These are phyloP conservation scores for Aspergillus sp. DNA, from an alignment of 2,329 filamentous ascomycete genomes.

Conservation along the genomic window DNA sequence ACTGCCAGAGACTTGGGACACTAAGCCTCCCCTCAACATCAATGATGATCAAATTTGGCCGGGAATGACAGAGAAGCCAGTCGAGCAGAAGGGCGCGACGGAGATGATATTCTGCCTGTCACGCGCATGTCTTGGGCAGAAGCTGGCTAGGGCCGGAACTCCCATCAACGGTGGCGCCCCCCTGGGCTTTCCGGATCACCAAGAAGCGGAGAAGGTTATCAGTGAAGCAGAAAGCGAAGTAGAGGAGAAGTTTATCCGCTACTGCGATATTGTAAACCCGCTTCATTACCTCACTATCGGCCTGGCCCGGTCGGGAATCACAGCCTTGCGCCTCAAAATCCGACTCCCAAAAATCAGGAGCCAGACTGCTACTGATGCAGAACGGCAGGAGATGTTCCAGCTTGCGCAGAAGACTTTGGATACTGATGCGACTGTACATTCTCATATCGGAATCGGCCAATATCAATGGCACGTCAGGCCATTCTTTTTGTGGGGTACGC, in stretches of 20 bases:
- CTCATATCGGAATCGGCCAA: constrained; percentile 34
- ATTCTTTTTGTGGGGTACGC: constrained; percentile 52
- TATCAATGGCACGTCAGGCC: constrained; percentile 46
- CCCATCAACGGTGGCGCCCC: neutral
- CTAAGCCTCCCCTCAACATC: constrained; percentile 42
- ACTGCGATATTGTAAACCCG: constrained; percentile 36
- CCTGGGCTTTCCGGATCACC: constrained; percentile 10
- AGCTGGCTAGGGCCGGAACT: too few species aligned
- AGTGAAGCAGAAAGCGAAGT: constrained; percentile 32
- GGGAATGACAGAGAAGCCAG: constrained; percentile 41
- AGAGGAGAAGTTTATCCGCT: constrained; percentile 33
- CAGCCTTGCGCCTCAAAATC: constrained; percentile 44
- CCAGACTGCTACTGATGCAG: neutral
- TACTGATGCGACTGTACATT: constrained; percentile 36
- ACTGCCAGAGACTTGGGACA: constrained; percentile 21
- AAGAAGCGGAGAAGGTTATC: constrained; percentile 21
- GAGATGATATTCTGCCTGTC: constrained; percentile 44
- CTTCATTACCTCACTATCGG: constrained; percentile 46
- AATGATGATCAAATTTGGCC: constrained; percentile 39
- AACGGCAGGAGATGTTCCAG: neutral
- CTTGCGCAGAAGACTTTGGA: constrained; percentile 8
- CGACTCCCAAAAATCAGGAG: constrained; percentile 35
- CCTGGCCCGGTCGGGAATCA: constrained; percentile 43
- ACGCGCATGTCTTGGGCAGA: constrained; percentile 8
- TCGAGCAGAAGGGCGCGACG: constrained; percentile 41